These are phyloP conservation scores for Cutaneotrichosporon cavernicola DNA, from an alignment of 1,284 basidiomycete species.

Conservation along the genomic window DNA sequence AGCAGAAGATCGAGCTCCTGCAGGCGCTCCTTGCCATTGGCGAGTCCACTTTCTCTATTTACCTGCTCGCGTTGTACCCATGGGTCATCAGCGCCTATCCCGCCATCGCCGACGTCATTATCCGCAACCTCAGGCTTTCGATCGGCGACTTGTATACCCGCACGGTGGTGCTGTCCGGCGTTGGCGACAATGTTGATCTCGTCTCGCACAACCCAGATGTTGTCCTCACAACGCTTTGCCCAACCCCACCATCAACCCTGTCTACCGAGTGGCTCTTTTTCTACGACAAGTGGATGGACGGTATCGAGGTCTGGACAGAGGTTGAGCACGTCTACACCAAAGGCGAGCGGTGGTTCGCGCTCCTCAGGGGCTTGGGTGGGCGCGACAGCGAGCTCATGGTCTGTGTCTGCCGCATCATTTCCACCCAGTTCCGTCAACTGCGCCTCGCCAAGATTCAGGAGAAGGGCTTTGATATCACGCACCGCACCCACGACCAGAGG, in stretches of 20 bases:
- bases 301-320: constrained; percentile 65
- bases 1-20: constrained; percentile 80
- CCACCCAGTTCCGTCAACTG: constrained; percentile 52
- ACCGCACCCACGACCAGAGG: constrained; percentile 27
- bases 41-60: constrained; percentile 71
- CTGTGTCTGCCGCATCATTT: constrained; percentile 63
- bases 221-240: constrained; percentile 63
- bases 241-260: constrained; percentile 70
- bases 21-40: constrained; percentile 83
- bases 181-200: background rate
- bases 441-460: constrained; percentile 30
- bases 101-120: constrained; percentile 77
- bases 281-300: constrained; percentile 75
- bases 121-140: constrained; percentile 70
- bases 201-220: constrained; percentile 16
- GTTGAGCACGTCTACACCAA: constrained; percentile 62
- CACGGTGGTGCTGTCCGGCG: background rate
- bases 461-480: background rate
- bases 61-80: constrained; percentile 76
- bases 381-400: constrained; percentile 67
- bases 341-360: constrained; percentile 67
- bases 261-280: constrained; percentile 79
- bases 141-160: constrained; percentile 66
- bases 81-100: constrained; percentile 81
- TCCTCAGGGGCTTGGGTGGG: constrained; percentile 71